Base-by-base conservation (phyloP, 306 rosid genomes). In the Corylus americana region DNA sequence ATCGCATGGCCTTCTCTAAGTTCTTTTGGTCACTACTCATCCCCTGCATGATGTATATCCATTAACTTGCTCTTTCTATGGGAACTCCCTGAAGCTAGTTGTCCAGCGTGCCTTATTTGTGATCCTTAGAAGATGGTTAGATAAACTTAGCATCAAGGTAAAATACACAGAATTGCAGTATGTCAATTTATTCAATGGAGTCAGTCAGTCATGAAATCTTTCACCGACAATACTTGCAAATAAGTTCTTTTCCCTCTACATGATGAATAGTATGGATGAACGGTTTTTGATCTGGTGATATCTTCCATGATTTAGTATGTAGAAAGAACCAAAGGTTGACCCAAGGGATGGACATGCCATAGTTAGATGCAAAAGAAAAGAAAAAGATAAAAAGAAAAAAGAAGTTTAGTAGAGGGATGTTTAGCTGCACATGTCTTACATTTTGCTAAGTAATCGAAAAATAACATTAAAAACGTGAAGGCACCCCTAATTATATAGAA, bases 221-320 rank as follows among this genome's bases (percentile, higher is more conserved):
- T 67, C 17, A 27, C 8, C 8, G 11, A 67, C 42, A 39, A 67
- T 42, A 67, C 4, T 67, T 64, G 11, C 27, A n/a, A 39, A 5
- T 67, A 39, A 17, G 16, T 67, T 42, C 4, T 10, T 1, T 20
- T n/a, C 51, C 31, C 51, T 22, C 58, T 31, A 42, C 50, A 18
- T 67, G 51, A 18, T 16, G 72, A 31, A 7, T 37, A 59, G 18
- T 39, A 63, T 63, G 20, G 45, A 63, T 1, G 45, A 63, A 42
- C 17, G 72, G 27, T 68, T 68, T 62, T 68, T 68, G 72, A 68
- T 42, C 44, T 68, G 20, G 72, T 42, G 50, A 68, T 49, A 42
- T 42, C 25, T 39, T 42, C 8, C 13, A 25, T 14, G 51, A 42
- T 68, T 39, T 42, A 39, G 51, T 18, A 18, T 68, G 72, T 68